A percentile compares a stretch with the other conserved stretches of the same genome.
phyloP scores from a whole-genome alignment of 805 yeast species.

The Maudiozyma serrabonitensis region DNA sequence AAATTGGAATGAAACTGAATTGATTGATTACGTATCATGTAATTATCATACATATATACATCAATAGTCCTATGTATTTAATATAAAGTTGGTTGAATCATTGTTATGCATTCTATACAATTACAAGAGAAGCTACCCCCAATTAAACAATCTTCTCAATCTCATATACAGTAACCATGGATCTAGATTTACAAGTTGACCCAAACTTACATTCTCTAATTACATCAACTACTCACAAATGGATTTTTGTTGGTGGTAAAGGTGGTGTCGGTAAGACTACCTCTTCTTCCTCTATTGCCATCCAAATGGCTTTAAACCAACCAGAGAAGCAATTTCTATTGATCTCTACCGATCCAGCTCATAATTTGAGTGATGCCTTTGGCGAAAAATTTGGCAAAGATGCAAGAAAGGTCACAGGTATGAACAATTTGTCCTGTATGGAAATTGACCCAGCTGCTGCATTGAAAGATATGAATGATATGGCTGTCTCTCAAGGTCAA shows the following conservation, averaged over 20 bases:
- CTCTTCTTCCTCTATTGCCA: slow-evolving; percentile 89
- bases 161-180: slow-evolving; percentile 26
- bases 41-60: too few species aligned
- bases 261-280: slow-evolving; percentile 99
- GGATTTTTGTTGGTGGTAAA: slow-evolving; percentile 99
- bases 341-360: slow-evolving; percentile 98
- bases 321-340: slow-evolving; percentile 73
- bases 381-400: slow-evolving; percentile 97
- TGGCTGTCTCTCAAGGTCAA: slow-evolving; percentile 34
- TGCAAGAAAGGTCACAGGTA: slow-evolving; percentile 86
- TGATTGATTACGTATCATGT: too few species aligned
- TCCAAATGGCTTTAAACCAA: slow-evolving; percentile 79
- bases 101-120: too few species aligned
- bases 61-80: too few species aligned
- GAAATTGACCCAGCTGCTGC: slow-evolving; percentile 96
- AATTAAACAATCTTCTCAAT: neutral
- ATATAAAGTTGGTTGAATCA: too few species aligned
- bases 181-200: slow-evolving; percentile 54
- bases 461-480: slow-evolving; percentile 71
- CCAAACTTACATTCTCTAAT: slow-evolving; percentile 63
- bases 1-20: too few species aligned
- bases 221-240: slow-evolving; percentile 62
- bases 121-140: too few species aligned
- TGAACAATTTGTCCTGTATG: slow-evolving; percentile 87
- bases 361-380: slow-evolving; percentile 93